phyloP scores from a whole-genome alignment of 257 asterid species.

The Jaltomata sinuosa region DNA sequence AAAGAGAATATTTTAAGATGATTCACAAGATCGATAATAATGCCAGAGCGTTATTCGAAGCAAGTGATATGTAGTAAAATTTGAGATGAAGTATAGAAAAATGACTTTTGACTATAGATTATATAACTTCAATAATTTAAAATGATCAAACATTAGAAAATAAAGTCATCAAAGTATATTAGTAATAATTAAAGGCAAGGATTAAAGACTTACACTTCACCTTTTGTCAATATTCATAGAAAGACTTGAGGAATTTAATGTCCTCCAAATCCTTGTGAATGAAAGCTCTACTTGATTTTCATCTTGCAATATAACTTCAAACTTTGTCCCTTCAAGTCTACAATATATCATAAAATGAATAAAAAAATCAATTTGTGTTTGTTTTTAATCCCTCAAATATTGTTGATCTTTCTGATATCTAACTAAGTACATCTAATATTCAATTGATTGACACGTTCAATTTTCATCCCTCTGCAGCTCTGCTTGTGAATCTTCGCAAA shows the following conservation, averaged over 20 bases:
- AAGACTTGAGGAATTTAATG: constrained; percentile 9
- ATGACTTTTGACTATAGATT: background rate
- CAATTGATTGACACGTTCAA: background rate
- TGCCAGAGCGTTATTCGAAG: background rate
- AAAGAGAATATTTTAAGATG: background rate
- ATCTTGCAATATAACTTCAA: constrained; percentile 30
- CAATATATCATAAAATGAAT: background rate
- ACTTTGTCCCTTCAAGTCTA: constrained; percentile 53
- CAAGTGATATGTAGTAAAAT: background rate
- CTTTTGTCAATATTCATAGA: constrained; percentile 85
- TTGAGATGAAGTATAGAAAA: too few species aligned
- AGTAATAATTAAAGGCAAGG: background rate
- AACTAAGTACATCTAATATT: background rate
- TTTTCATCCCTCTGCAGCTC: background rate
- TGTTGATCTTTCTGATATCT: background rate
- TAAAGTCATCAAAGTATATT: background rate
- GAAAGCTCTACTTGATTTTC: constrained; percentile 71
- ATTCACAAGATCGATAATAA: background rate
- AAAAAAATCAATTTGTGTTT: rapidly evolving
- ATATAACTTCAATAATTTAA: background rate
- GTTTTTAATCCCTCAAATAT: background rate
- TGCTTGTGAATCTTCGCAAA: background rate
- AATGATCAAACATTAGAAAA: background rate
- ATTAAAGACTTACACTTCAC: constrained; percentile 26
- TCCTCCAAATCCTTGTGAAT: constrained; percentile 36